Percentiles rank a stretch among this genome's conserved stretches.
phyloP scores from a whole-genome alignment of 129 eudicot species.

The Chrysanthemum seticuspe region DNA sequence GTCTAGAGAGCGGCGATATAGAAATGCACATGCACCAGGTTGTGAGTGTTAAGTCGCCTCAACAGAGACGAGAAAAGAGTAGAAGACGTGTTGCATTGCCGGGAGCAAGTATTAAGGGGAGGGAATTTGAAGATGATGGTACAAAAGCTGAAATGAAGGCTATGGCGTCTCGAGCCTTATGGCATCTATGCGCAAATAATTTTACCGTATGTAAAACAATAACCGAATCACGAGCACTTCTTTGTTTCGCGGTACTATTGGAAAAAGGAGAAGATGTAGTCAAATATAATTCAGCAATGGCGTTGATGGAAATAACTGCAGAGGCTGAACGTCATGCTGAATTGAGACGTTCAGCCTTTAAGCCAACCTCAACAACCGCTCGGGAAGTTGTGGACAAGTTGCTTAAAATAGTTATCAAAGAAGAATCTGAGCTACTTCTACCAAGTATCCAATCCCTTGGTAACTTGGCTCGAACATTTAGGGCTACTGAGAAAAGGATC shows the following conservation, averaged over 20 bases:
- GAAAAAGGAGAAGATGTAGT: conserved; percentile 66
- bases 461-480: conserved; percentile 60
- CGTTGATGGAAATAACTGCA: conserved; percentile 64
- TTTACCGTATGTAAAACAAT: conserved; percentile 50
- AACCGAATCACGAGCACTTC: conserved; percentile 66
- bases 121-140: conserved; percentile 60
- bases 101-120: conserved; percentile 63
- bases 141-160: conserved; percentile 71
- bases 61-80: conserved; percentile 32
- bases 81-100: conserved; percentile 34
- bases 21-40: conserved; percentile 35
- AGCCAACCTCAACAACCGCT: conserved; percentile 65
- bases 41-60: conserved; percentile 26
- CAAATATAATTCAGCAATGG: conserved; percentile 57
- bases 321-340: conserved; percentile 56
- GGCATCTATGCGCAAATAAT: conserved; percentile 55
- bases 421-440: conserved; percentile 49
- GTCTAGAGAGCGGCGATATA: conserved; percentile 21
- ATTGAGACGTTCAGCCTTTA: conserved; percentile 54
- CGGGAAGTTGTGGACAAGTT: conserved; percentile 65
- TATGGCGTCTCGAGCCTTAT: conserved; percentile 69
- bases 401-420: conserved; percentile 46
- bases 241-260: conserved; percentile 61
- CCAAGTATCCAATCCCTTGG: conserved; percentile 59
- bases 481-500: conserved; percentile 64